Conservation (phyloP, 176 grass and related monocot genomes). For the Carex myosuroides region DNA sequence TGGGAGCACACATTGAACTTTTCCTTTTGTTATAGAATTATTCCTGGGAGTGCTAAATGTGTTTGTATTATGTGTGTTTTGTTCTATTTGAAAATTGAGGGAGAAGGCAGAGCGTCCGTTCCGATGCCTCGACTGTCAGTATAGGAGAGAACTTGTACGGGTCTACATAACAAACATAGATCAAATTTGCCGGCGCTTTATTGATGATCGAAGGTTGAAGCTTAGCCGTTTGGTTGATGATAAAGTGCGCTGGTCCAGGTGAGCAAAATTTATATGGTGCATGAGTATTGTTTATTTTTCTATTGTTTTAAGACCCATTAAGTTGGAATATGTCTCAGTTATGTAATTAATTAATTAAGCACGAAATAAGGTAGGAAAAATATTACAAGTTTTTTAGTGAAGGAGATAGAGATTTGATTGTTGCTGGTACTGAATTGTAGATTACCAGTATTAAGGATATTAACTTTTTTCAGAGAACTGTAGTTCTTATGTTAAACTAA, state of each 20-base stretch:
- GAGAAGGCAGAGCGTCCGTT: slow-evolving; percentile 88
- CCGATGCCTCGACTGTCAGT: slow-evolving; percentile 67
- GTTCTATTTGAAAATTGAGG: slow-evolving; percentile 48
- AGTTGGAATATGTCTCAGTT: background rate
- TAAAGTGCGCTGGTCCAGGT: slow-evolving; percentile 84
- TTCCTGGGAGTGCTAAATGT: slow-evolving; percentile 4
- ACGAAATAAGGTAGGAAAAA: background rate
- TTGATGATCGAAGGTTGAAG: slow-evolving; percentile 64
- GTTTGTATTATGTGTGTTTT: background rate
- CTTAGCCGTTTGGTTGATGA: slow-evolving; percentile 74
- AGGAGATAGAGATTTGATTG: background rate
- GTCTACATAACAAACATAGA: slow-evolving; percentile 86
- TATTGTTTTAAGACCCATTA: background rate
- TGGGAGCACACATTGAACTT: background rate
- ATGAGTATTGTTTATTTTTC: background rate
- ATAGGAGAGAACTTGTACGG: slow-evolving; percentile 67
- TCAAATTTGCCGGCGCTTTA: slow-evolving; percentile 72
- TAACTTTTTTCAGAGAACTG: background rate
- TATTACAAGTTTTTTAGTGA: background rate
- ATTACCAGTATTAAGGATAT: background rate
- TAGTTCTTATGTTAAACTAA: background rate
- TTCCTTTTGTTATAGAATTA: slow-evolving; percentile 31
- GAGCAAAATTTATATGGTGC: background rate
- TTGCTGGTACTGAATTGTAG: background rate
- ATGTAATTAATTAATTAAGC: background rate